Conservation (phyloP, 306 rosid species). For the Dryas alaskensis region DNA sequence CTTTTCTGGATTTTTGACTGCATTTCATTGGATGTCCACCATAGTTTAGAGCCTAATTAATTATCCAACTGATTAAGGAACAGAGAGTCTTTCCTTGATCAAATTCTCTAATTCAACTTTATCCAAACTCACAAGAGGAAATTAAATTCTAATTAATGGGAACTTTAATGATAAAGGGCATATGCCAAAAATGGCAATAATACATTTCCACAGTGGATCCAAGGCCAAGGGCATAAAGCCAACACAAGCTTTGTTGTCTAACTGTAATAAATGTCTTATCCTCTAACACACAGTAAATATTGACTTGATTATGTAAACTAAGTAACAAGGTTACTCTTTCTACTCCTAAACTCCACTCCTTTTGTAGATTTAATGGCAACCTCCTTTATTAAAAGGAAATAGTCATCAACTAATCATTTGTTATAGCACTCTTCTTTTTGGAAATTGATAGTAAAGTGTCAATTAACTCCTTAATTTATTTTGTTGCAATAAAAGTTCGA, state of each 20-base stretch:
- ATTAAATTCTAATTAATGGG: background rate
- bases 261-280: background rate
- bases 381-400: too few species aligned
- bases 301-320: too few species aligned
- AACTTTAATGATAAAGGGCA: background rate
- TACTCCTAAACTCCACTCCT: too few species aligned
- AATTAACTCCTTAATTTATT: too few species aligned
- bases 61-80: background rate
- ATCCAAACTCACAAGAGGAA: background rate
- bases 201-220: background rate
- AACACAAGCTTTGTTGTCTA: background rate
- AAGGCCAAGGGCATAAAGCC: background rate
- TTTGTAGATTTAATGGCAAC: too few species aligned
- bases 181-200: background rate
- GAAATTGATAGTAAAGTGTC: too few species aligned
- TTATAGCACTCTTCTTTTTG: too few species aligned
- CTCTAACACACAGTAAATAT: too few species aligned
- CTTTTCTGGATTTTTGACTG: conserved; percentile 10
- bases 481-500: too few species aligned
- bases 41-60: background rate
- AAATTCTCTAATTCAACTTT: background rate
- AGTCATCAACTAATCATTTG: too few species aligned
- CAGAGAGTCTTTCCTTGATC: background rate
- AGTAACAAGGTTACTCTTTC: too few species aligned
- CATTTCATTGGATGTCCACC: background rate